Evolutionary conservation across 2,329 filamentous ascomycete genomes (phyloP), one percentile per base, ranked within the genome.

Genomic region (Fusarium albosuccineum): DNA sequence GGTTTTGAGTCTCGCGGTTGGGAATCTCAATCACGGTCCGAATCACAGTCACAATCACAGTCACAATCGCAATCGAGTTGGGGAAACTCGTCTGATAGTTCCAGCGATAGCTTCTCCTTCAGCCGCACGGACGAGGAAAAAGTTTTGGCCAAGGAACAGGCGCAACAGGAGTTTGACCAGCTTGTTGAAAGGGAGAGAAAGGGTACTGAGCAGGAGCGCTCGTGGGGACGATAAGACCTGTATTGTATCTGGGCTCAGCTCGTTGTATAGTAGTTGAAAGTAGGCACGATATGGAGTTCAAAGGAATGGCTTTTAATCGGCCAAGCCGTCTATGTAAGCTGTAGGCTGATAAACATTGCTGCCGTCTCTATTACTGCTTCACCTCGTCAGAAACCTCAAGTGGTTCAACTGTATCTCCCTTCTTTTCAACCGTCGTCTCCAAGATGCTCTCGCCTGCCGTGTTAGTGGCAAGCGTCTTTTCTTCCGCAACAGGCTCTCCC

Each of bases 81-180:
- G 73, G 68, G 66, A 62, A 70, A 75, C 5, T 75, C 79, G 26
- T 72, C 64, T 7, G 60, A 61, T 34, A 60, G 56, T 9, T 68
- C 67, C 6, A 67, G 57, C 6, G 73, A 78, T 8, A 72, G 67
- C 34, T 82, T 77, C 61, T 67, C 76, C 0, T 83, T 78, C 59
- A 75, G 77, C 4, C 64, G 67, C 4, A 62, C 73, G 2, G 81
- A 82, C 9, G 78, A 79, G 55, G 79, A 82, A 22, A 78, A 71
- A 58, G 66, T 70, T 4, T 70, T 75, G 14, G 78, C 78, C 42
- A 84, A 80, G 70, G 78, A 78, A 9, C 78, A 83, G 64, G 83
- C 84, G 6, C 84, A 86, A 60, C 79, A 76, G 60, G 83, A 86
- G 30, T 86, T 86, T 66, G 84, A 86, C 60, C 76, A 76, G 17